A percentile compares a stretch with the other conserved stretches of the same genome.
Evolutionary conservation across 768 basidiomycete genomes (phyloP).

Genomic region (Suillus clintonianus): DNA sequence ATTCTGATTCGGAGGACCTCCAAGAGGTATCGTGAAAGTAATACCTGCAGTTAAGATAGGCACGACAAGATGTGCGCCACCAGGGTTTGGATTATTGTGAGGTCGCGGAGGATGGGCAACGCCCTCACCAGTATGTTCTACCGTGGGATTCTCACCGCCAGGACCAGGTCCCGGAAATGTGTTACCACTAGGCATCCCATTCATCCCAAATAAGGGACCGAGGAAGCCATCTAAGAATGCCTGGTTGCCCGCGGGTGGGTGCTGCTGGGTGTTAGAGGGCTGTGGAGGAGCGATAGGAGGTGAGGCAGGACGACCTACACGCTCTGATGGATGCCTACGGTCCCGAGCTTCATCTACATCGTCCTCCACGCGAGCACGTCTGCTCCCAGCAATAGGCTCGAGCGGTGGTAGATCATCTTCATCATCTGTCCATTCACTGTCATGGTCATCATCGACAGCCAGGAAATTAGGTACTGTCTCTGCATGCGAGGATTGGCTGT

Average conservation of each 20-base stretch:
- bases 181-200: constrained; percentile 10
- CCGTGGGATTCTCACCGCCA: constrained; percentile 16
- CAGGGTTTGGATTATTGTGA: constrained; percentile 24
- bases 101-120: constrained; percentile 15
- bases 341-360: constrained; percentile 64
- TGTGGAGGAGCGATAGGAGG: constrained; percentile 23
- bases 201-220: constrained; percentile 25
- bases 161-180: not conserved
- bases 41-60: constrained; percentile 32
- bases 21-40: constrained; percentile 37
- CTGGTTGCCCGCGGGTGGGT: constrained; percentile 5
- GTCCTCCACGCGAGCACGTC: constrained; percentile 62
- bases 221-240: constrained; percentile 19
- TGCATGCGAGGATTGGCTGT: constrained; percentile 30
- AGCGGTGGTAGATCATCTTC: constrained; percentile 32
- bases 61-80: constrained; percentile 20
- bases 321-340: constrained; percentile 65
- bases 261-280: constrained; percentile 23
- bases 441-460: constrained; percentile 32
- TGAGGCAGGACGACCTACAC: constrained; percentile 37
- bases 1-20: constrained; percentile 18
- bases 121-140: constrained; percentile 32
- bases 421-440: constrained; percentile 30
- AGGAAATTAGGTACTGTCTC: constrained; percentile 27
- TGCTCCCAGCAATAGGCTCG: constrained; percentile 34